Conservation (phyloP, 106 monocot genomes). For the Posidonia australis region DNA sequence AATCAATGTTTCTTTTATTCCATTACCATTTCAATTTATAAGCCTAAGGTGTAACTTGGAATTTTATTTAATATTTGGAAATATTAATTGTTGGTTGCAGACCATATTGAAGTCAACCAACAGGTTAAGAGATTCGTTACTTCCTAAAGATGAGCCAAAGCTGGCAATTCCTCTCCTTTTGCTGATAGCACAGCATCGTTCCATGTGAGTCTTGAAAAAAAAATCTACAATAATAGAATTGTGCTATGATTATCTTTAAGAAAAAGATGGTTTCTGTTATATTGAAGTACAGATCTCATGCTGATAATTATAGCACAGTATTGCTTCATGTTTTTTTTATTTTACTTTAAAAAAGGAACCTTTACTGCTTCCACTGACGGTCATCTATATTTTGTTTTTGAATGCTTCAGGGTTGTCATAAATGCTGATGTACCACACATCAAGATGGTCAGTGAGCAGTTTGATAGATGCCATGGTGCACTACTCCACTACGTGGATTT, state of each 20-base stretch:
- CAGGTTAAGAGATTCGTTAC: conserved; percentile 79
- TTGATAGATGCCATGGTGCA: conserved; percentile 93
- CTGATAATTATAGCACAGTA: background rate
- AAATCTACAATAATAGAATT: too few relatives aligned
- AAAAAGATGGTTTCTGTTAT: too few relatives aligned
- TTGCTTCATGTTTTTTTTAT: background rate
- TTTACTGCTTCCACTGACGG: background rate
- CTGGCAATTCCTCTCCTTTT: conserved; percentile 85
- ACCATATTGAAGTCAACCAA: conserved; percentile 80
- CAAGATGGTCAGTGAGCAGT: conserved; percentile 98
- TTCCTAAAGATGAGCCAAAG: conserved; percentile 91
- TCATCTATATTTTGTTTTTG: background rate
- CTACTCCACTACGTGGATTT: conserved; percentile 97
- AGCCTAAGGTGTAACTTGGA: too few relatives aligned
- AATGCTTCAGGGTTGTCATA: conserved; percentile 54
- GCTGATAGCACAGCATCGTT: conserved; percentile 87
- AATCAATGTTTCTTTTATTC: too few relatives aligned
- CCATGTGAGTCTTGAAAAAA: conserved; percentile 49
- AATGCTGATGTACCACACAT: conserved; percentile 81
- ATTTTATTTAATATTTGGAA: too few relatives aligned
- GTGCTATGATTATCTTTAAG: too few relatives aligned
- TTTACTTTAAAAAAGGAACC: background rate
- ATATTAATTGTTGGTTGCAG: conserved; percentile 19
- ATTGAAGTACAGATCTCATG: too few relatives aligned
- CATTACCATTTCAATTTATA: too few relatives aligned